Conservation (phyloP, 2,329 filamentous ascomycete genomes). For the Endoconidiophora polonica region DNA sequence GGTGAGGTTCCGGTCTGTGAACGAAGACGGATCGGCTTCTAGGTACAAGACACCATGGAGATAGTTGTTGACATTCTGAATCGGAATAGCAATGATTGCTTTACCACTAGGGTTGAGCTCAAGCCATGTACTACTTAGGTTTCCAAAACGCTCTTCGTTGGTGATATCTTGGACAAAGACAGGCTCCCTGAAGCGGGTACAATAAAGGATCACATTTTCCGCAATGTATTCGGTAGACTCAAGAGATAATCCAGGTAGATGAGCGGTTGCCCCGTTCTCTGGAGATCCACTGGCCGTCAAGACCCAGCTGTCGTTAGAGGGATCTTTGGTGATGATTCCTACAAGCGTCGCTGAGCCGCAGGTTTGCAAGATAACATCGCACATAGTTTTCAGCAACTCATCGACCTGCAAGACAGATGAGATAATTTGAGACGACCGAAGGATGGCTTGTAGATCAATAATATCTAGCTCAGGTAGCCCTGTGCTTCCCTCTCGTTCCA, state of each 20-base stretch:
- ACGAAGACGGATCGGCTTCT: slow-evolving; percentile 56
- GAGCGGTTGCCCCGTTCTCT: slow-evolving; percentile 49
- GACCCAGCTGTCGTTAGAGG: slow-evolving; percentile 46
- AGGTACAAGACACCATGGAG: slow-evolving; percentile 61
- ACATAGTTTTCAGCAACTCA: slow-evolving; percentile 62
- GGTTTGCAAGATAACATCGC: slow-evolving; percentile 62
- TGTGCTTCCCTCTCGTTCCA: slow-evolving; percentile 33
- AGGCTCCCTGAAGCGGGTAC: slow-evolving; percentile 56
- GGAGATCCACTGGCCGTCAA: slow-evolving; percentile 59
- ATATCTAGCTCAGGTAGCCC: slow-evolving; percentile 64
- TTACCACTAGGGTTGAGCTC: slow-evolving; percentile 52
- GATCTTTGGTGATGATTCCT: slow-evolving; percentile 57
- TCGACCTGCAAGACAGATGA: slow-evolving; percentile 65
- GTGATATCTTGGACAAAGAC: slow-evolving; percentile 60
- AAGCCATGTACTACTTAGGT: slow-evolving; percentile 53
- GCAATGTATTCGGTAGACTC: slow-evolving; percentile 52
- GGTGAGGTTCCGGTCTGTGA: slow-evolving; percentile 56
- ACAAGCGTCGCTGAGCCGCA: slow-evolving; percentile 56
- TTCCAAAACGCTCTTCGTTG: slow-evolving; percentile 62
- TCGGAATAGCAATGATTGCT: slow-evolving; percentile 65
- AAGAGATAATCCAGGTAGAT: slow-evolving; percentile 47
- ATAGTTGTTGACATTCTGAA: slow-evolving; percentile 52
- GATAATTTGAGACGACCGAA: slow-evolving; percentile 64
- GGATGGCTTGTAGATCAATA: slow-evolving; percentile 63
- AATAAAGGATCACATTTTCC: slow-evolving; percentile 61